Evolutionary conservation across 1,284 basidiomycete species (phyloP).

Genomic region (Cryptococcus amylolentus): DNA sequence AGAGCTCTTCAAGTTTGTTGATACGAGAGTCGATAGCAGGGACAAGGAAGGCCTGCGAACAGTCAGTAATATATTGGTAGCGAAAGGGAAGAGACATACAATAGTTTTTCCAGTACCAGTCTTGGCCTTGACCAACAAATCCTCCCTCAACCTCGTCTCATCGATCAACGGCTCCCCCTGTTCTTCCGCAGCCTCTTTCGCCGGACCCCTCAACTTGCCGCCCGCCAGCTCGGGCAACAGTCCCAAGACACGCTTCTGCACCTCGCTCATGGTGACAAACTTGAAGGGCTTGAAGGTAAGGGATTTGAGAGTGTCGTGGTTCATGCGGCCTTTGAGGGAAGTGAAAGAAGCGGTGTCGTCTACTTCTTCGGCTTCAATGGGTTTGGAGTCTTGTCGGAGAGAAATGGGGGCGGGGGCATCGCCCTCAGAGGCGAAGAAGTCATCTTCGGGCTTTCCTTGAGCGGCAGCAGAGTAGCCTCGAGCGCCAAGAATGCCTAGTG

Average conservation of each 20-base stretch:
- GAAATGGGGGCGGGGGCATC: conserved; percentile 3
- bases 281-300: conserved; percentile 67
- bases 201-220: conserved; percentile 20
- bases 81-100: conserved; percentile 20
- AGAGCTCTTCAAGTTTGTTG: conserved; percentile 34
- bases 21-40: conserved; percentile 78
- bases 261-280: conserved; percentile 72
- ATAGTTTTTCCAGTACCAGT: conserved; percentile 93
- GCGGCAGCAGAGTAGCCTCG: conserved; percentile 21
- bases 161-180: conserved; percentile 7
- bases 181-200: conserved; percentile 18
- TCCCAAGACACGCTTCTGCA: conserved; percentile 74
- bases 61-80: background rate
- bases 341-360: conserved; percentile 48
- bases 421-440: conserved; percentile 13
- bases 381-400: background rate
- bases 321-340: conserved; percentile 52
- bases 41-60: conserved; percentile 67
- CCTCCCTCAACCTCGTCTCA: conserved; percentile 15
- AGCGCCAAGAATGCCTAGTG: conserved; percentile 6
- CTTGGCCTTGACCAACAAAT: conserved; percentile 59
- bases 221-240: conserved; percentile 55
- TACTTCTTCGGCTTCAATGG: background rate
- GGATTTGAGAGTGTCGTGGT: conserved; percentile 58
- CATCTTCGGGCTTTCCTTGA: conserved; percentile 12